Conservation (phyloP, 805 yeast species). For the Kazachstania africana region DNA sequence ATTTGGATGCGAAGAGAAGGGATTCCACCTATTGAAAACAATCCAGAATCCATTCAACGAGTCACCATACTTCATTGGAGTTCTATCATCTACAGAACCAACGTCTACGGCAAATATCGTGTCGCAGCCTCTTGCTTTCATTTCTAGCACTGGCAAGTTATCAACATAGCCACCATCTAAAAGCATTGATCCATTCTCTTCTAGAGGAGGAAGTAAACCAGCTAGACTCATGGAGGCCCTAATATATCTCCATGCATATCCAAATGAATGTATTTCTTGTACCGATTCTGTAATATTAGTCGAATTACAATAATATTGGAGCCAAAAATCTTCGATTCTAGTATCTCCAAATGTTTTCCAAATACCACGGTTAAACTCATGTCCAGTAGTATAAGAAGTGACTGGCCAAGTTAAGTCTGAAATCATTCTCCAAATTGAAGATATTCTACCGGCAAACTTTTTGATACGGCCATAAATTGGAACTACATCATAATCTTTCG, state of each 20-base stretch:
- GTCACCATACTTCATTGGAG: constrained; percentile 87
- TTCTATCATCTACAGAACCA: constrained; percentile 85
- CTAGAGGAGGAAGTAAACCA: constrained; percentile 74
- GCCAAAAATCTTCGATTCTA: constrained; percentile 94
- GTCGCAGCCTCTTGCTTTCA: constrained; percentile 81
- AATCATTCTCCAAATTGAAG: constrained; percentile 75
- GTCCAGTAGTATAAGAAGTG: constrained; percentile 92
- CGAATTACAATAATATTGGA: constrained; percentile 76
- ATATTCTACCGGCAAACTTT: constrained; percentile 69
- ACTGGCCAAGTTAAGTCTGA: constrained; percentile 86
- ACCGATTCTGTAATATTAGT: constrained; percentile 90
- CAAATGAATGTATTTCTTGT: constrained; percentile 88
- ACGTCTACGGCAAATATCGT: constrained; percentile 89
- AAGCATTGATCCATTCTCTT: constrained; percentile 84
- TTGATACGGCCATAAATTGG: constrained; percentile 86
- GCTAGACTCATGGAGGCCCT: constrained; percentile 96
- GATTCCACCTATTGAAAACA: constrained; percentile 73
- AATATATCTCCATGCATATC: constrained; percentile 91
- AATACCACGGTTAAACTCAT: constrained; percentile 92
- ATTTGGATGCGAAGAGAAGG: constrained; percentile 76
- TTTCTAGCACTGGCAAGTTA: constrained; percentile 82
- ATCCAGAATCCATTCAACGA: constrained; percentile 91
- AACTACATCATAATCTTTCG: constrained; percentile 81
- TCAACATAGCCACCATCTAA: constrained; percentile 95
- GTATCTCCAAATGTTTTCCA: constrained; percentile 92